Base-by-base conservation (phyloP, 352 stramenopile species). In the Globisporangium heterothallicum region DNA sequence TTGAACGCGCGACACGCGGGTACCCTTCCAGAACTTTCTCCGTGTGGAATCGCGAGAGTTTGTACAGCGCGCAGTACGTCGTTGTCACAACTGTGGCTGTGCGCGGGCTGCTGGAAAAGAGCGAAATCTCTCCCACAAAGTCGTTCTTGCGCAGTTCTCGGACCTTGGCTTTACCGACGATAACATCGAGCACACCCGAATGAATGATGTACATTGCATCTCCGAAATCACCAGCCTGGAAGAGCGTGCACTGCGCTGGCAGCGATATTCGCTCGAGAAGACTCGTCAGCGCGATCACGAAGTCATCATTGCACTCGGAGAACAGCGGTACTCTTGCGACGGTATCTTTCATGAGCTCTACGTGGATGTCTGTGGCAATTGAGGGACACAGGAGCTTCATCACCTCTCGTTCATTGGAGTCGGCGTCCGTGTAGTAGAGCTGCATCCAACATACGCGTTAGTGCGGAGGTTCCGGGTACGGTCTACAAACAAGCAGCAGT, bases 151-250 rank as follows among this genome's bases (percentile, higher is more conserved):
- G 70, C 21, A 92, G 65, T 44, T 92, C 78, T 4, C 81, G 81
- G 1, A 92, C 70, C 14, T 71, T 88, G 2, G 75, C 63, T 0
- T 67, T 64, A 5, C 72, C 72, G 34, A 88, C 66, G 34, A 86
- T 62, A 1, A 88, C 68, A 22, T 75, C 71, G 0, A 89, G 64
- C 0, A 92, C 81, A 0, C 78, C 81, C 0, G 81, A 83, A 27
- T 89, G 67, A 16, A 92, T 64, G 42, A 92, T 85, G 41, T 84
- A 92, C 81, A 92, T 85, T 7, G 76, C 74, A 25, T 89, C 78
- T 6, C 80, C 80, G 5, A 57, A 47, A 9, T 88, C 80, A 2
- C 78, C 80, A 3, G 40, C 62, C 38, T 72, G 57, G 27, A 88
- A 92, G 0, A 92, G 52, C 0, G 63, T 70, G 0, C 55, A 78